Base-by-base conservation (phyloP, 2,329 filamentous ascomycete genomes). In the Bertia moriformis region DNA sequence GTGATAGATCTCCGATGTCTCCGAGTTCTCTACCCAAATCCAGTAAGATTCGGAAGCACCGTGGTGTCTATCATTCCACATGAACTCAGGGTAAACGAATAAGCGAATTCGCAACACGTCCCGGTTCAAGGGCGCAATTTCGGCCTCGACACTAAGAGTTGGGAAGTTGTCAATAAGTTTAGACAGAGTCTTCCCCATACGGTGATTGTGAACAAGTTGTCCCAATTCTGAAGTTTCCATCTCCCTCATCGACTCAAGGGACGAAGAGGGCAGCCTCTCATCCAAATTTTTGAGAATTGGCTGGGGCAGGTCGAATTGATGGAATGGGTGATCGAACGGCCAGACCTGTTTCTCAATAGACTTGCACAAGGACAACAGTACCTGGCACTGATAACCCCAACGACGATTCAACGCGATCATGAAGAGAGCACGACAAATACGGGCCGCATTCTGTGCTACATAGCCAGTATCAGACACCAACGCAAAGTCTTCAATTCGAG, bases 11-110 rank as follows among this genome's bases (percentile, higher is more conserved):
- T 96, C 88, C 0, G 86, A 88, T 0, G 88, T 95, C 50, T 96
- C 91, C 0, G 89, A 95, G 54, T 96, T 94, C 57, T 98, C 91
- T 3, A 98, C 89, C 93, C 91, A 98, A 42, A 98, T 82, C 73
- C 93, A 98, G 61, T 93, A 98, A 3, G 89, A 89, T 52, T 98
- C 91, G 0, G 89, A 95, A 2, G 79, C 86, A 14, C 93, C 93
- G 52, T 98, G 88, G 42, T 94, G 74, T 37, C 83, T 78, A 48
- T 96, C 89, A 49, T 94, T 93, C 91, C 91, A 98, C 27, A 68
- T 69, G 53, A 98, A 98, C 39, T 96, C 88, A 0, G 91, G 86
- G 2, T 80, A 85, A 14, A 98, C 70, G 48, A 70, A 84, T 0
- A 98, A 72, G 51, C 83, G 81, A 51, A 98, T 87, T n/a, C 89